A percentile compares a stretch with the other conserved stretches of the same genome.
phyloP scores from a whole-genome alignment of 78 protist species.

The Anaeramoeba flamelloides region DNA sequence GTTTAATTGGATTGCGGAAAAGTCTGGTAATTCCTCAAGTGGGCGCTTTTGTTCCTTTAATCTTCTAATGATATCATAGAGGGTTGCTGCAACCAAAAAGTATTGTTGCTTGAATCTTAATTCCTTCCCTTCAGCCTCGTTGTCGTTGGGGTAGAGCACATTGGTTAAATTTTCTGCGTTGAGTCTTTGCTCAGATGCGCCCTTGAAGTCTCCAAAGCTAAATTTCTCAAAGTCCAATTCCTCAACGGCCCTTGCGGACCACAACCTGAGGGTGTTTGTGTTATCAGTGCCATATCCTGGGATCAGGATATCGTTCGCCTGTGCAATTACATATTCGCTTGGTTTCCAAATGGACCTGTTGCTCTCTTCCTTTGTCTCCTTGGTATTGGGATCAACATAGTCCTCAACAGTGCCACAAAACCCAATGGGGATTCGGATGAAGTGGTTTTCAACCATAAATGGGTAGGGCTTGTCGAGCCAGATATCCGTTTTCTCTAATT shows the following conservation, averaged over 20 bases:
- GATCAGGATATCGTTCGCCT: conserved; percentile 35
- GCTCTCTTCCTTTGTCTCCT: background rate
- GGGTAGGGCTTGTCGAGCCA: conserved; percentile 62
- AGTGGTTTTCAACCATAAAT: conserved; percentile 66
- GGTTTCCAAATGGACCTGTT: conserved; percentile 44
- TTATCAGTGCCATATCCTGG: conserved; percentile 74
- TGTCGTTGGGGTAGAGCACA: conserved; percentile 88
- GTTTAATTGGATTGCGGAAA: conserved; percentile 77
- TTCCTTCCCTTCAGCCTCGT: conserved; percentile 57
- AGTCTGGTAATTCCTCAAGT: conserved; percentile 10
- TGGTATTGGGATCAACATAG: conserved; percentile 8
- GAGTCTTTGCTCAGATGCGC: conserved; percentile 56
- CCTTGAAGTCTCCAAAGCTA: conserved; percentile 60
- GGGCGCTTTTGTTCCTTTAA: conserved; percentile 27
- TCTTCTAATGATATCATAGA: conserved; percentile 74
- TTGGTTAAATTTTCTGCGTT: conserved; percentile 57
- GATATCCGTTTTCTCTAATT: conserved; percentile 33
- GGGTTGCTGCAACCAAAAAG: conserved; percentile 74
- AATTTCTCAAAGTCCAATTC: conserved; percentile 61
- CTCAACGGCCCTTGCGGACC: conserved; percentile 56
- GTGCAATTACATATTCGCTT: conserved; percentile 43
- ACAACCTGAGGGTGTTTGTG: conserved; percentile 71
- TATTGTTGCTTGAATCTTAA: conserved; percentile 85
- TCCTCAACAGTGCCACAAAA: conserved; percentile 36
- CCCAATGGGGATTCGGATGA: conserved; percentile 42